A percentile compares a stretch with the other conserved stretches of the same genome.
phyloP scores from a whole-genome alignment of 129 eudicot species.

The Scalesia atractyloides region DNA sequence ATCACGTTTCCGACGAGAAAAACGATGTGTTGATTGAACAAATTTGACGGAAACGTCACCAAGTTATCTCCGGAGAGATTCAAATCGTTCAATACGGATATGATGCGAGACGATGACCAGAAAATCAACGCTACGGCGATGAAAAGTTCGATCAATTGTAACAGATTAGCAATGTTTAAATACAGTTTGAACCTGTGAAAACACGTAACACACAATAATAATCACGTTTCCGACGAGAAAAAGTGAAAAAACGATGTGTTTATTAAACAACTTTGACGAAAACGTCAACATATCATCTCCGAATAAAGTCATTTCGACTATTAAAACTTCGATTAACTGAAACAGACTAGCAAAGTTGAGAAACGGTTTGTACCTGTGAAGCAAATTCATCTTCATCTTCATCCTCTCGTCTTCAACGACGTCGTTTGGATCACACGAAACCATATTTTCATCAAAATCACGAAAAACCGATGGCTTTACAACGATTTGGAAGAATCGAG shows the following conservation, averaged over 20 bases:
- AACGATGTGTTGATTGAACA: slow-evolving; percentile 57
- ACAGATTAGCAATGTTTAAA: slow-evolving; percentile 24
- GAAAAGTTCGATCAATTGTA: slow-evolving; percentile 47
- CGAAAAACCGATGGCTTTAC: background rate
- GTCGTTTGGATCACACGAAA: slow-evolving; percentile 20
- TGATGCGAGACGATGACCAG: slow-evolving; percentile 59
- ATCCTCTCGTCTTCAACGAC: slow-evolving; percentile 35
- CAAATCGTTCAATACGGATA: slow-evolving; percentile 17
- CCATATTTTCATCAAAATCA: slow-evolving; percentile 12
- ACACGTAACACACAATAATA: slow-evolving; percentile 40
- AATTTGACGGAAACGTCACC: slow-evolving; percentile 22
- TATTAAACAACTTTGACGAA: slow-evolving; percentile 40
- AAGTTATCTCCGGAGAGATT: slow-evolving; percentile 26
- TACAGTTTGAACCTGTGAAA: slow-evolving; percentile 26
- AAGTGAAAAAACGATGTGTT: slow-evolving; percentile 49
- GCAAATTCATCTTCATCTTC: slow-evolving; percentile 31
- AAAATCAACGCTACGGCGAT: slow-evolving; percentile 49
- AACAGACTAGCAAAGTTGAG: slow-evolving; percentile 37
- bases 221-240: slow-evolving; percentile 65
- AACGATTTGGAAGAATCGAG: background rate
- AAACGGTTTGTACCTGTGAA: slow-evolving; percentile 47
- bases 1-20: slow-evolving; percentile 76
- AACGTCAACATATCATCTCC: slow-evolving; percentile 27
- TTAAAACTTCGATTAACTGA: slow-evolving; percentile 46
- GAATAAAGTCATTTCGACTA: slow-evolving; percentile 22